Base-by-base conservation (phyloP, 2,329 filamentous ascomycete genomes). In the Penicillium sclerotiorum region DNA sequence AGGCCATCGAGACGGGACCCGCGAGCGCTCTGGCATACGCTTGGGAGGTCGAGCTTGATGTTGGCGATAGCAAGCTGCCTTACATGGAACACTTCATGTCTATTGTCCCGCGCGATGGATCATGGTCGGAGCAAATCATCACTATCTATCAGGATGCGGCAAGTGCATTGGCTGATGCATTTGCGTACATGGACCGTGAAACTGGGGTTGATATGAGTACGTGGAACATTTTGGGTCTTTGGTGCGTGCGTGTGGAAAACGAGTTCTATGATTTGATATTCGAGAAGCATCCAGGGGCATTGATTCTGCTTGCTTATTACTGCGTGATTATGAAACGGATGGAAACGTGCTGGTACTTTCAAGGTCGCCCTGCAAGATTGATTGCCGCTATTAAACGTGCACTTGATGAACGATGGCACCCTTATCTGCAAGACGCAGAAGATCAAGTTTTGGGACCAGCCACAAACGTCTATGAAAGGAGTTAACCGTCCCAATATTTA, bases 251-350 rank as follows among this genome's bases (percentile, higher is more conserved):
- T 8, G 52, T 75, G 5, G 56, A 60, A 5, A 46, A 61, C 1
- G 64, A 58, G 5, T 75, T 69, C 45, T 48, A 70, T 15, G 47
- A 50, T 1, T 46, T 67, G 37, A 48, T 75, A 1, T 64, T 64
- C 5, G 57, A 65, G 30, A 56, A 58, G 18, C 59, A 69, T 13
- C 61, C 70, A 7, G 65, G 63, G 1, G 68, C 71, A 2, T 53
- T 76, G 17, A 62, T 69, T 2, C 50, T 76, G 18, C 47, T 76
- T 12, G 68, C 72, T 37, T 62, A 72, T 45, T 76, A 72, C 8
- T 50, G 47, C 25, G 35, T 53, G 7, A 45, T 53, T 21, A 38
- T 48, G 25, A 53, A 49, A 8, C 22, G 37, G 25, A 39, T 50
- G 13, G 50, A 44, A 32, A 18, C 36, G 2, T 46, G 28, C 25